Evolutionary conservation across 2,329 filamentous ascomycete genomes (phyloP), one percentile per base, ranked within the genome.

Genomic region (Domatiomyces globalis): DNA sequence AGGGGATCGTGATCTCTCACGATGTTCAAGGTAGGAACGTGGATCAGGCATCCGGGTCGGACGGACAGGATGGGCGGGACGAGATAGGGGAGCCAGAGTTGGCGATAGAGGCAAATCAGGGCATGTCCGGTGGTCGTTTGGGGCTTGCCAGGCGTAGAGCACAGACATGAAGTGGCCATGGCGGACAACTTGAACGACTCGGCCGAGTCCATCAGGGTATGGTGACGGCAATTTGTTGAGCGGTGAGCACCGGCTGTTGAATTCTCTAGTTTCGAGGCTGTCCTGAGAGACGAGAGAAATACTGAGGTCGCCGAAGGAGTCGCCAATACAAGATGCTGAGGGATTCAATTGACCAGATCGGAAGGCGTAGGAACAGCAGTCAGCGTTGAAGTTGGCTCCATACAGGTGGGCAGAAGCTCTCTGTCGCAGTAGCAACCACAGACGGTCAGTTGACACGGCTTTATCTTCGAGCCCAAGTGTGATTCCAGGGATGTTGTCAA

Each of bases 311-410:
- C 50, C 54, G n/a, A 54, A 51, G 10, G 55, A 46, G 6, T 54
- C 29, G 7, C 58, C 57, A 17, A 69, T 50, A 5, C 60, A 58
- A 5, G 66, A 71, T 22, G 69, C 68, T 10, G 56, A 58, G 4
- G 59, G 56, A 51, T 70, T 61, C 15, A 70, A 62, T 12, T 51
- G 49, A 17, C 60, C 56, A 20, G 51, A 55, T 8, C 56, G 56
- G 33, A 65, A 63, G 1, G 54, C 55, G 49, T 66, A 63, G 12
- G 60, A 56, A 17, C 58, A 63, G 52, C 61, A 58, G 20, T 64
- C 57, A 10, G 65, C 62, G 49, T 63, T 52, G 51, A 64, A 64
- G 47, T 66, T 63, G 1, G 65, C 65, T 5, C 68, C 67, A 50
- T 64, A 67, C 6, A 71, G 55, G 49, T 67, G 61, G 29, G 56